Base-by-base conservation (phyloP, 495 filamentous ascomycete genomes). In the Podospora sp. region DNA sequence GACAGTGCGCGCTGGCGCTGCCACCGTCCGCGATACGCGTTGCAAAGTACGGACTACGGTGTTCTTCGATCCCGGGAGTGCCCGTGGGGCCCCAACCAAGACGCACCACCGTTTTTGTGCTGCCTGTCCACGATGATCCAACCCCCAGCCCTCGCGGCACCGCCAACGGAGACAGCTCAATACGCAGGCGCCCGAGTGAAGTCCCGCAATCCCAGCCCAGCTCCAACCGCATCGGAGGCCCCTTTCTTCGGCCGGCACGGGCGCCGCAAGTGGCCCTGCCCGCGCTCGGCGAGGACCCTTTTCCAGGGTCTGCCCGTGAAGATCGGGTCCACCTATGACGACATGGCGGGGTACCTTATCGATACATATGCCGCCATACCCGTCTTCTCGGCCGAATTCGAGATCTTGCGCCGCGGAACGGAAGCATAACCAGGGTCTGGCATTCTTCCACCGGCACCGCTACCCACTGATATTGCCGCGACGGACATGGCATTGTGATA, bases 231-330 rank as follows among this genome's bases (percentile, higher is more conserved):
- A 18, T 18, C 40, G 4, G 16, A 18, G 40, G 16, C 9, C 40
- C n/a, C 11, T 18, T 12, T 2, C 40, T 46, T 46, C 11, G 40
- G 9, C 40, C 40, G 9, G 40, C 40, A 46, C 9, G 9, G 40
- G 2, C 40, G 40, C 12, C 40, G 2, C 40, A 2, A n/a, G 40
- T 46, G 4, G 40, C 40, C 40, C 11, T 46, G 40, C 40, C 40
- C 9, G 16, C 40, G 16, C 40, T 46, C 12, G 40, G 40, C 40
- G 40, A 35, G 21, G 35, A 33, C 40, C 40, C 60, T 22, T 29
- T 62, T 24, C 46, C 60, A 62, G 60, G 60, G 60, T 62, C 36
- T 51, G n/a, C 35, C 60, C 22, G 40, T 18, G 29, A 36, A 6
- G 22, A 46, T 25, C 18, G 12, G 58, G 11, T 29, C 33, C 60